Conservation (phyloP, 2,329 filamentous ascomycete genomes). For the Capronia coronata region DNA sequence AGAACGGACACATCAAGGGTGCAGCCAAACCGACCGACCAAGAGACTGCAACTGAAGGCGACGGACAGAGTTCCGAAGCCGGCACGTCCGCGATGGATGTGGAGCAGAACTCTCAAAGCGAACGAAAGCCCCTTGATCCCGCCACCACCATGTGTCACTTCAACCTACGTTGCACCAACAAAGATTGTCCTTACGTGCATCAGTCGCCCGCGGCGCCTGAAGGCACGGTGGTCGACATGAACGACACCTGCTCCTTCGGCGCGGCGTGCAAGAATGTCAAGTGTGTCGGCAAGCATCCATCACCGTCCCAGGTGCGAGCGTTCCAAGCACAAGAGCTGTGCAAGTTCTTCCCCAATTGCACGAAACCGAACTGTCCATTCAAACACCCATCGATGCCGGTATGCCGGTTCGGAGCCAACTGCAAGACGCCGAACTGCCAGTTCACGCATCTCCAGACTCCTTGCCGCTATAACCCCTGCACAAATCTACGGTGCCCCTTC, state of each 20-base stretch:
- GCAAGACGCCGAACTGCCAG: slow-evolving; percentile 72
- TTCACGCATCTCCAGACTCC: slow-evolving; percentile 79
- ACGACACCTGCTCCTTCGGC: slow-evolving; percentile 74
- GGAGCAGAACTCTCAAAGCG: slow-evolving; percentile 46
- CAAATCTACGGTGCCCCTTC: slow-evolving; percentile 80
- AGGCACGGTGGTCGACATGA: slow-evolving; percentile 68
- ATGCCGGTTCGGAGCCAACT: slow-evolving; percentile 87
- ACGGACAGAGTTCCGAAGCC: slow-evolving; percentile 21
- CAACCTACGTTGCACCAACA: slow-evolving; percentile 81
- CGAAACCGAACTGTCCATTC: slow-evolving; percentile 81
- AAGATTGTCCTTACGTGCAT: slow-evolving; percentile 86
- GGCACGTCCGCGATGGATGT: slow-evolving; percentile 47
- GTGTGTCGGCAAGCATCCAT: slow-evolving; percentile 86
- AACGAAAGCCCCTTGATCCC: slow-evolving; percentile 44
- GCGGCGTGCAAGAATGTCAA: slow-evolving; percentile 94
- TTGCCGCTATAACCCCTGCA: slow-evolving; percentile 88
- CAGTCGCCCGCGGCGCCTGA: slow-evolving; percentile 85
- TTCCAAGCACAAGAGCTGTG: slow-evolving; percentile 81
- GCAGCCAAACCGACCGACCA: slow-evolving; percentile 12
- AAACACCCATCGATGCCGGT: slow-evolving; percentile 78
- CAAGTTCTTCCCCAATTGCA: slow-evolving; percentile 86
- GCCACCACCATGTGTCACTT: slow-evolving; percentile 73
- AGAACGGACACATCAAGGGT: slow-evolving; percentile 23
- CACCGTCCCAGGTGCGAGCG: slow-evolving; percentile 69
- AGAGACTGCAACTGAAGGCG: slow-evolving; percentile 24